Evolutionary conservation across 805 yeast species (phyloP).

Genomic region (Yamadazyma akitaensis): DNA sequence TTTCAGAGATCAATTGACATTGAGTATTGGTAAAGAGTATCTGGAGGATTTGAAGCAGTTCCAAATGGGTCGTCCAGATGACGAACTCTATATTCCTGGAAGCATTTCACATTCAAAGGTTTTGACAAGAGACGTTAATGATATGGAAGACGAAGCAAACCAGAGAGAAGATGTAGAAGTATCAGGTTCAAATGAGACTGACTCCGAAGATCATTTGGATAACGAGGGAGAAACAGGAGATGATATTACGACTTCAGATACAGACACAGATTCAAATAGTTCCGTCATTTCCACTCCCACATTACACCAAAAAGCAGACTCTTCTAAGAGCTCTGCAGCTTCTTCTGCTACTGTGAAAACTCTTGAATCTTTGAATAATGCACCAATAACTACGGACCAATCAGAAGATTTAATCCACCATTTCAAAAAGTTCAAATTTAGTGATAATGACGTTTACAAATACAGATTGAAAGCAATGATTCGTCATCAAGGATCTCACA

Average conservation of each 20-base stretch:
- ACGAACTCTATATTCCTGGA: conserved; percentile 12
- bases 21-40: conserved; percentile 47
- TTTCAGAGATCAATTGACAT: conserved; percentile 53
- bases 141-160: conserved; percentile 30
- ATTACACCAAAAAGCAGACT: conserved; percentile 4
- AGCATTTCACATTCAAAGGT: conserved; percentile 19
- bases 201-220: conserved; percentile 17
- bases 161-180: conserved; percentile 40
- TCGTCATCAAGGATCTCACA: conserved; percentile 85
- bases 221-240: conserved; percentile 19
- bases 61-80: conserved; percentile 22
- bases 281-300: conserved; percentile 17
- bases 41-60: conserved; percentile 34
- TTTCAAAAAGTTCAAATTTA: conserved; percentile 36
- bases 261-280: conserved; percentile 13
- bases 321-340: conserved; percentile 11
- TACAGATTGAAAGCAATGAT: conserved; percentile 71
- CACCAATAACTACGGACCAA: conserved; percentile 39
- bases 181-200: conserved; percentile 24
- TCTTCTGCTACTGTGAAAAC: conserved; percentile 13
- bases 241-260: conserved; percentile 21
- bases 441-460: conserved; percentile 39
- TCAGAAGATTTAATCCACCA: conserved; percentile 32
- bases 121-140: conserved; percentile 27
- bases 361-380: conserved; percentile 30